Conservation (phyloP, 768 basidiomycete species). For the Macrolepiota dolichaula region DNA sequence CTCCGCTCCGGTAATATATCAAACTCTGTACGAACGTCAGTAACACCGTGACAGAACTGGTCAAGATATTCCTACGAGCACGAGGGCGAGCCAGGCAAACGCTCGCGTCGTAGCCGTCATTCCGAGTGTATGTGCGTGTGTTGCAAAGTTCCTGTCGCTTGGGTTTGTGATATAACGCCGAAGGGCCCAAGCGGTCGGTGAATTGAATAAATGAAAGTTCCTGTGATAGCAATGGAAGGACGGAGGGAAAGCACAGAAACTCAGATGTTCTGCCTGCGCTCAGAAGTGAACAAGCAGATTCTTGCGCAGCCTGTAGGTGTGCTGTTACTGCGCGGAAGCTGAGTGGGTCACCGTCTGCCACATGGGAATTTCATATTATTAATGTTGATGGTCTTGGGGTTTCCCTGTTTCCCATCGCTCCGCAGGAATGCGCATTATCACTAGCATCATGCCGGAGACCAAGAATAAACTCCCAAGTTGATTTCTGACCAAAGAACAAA, state of each 20-base stretch:
- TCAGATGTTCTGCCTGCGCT: neutral
- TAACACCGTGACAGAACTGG: neutral
- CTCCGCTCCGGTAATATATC: slow-evolving; percentile 42
- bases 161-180: neutral
- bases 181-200: neutral
- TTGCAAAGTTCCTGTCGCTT: neutral
- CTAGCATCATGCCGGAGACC: too few species aligned
- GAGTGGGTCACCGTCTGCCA: neutral
- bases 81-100: slow-evolving; percentile 3
- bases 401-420: neutral
- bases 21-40: slow-evolving; percentile 30
- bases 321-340: neutral
- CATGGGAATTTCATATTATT: slow-evolving; percentile 3
- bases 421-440: neutral
- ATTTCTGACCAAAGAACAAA: too few species aligned
- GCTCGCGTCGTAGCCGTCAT: slow-evolving; percentile 2
- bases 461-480: too few species aligned
- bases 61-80: neutral
- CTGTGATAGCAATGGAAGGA: neutral
- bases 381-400: too few species aligned
- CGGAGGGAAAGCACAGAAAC: neutral
- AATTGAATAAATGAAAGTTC: neutral
- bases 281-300: neutral
- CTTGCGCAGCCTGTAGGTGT: neutral
- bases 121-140: neutral